Percentiles rank a stretch among this genome's conserved stretches.
Evolutionary conservation across 2,329 filamentous ascomycete genomes (phyloP).

Genomic region (Penicillium sp.): DNA sequence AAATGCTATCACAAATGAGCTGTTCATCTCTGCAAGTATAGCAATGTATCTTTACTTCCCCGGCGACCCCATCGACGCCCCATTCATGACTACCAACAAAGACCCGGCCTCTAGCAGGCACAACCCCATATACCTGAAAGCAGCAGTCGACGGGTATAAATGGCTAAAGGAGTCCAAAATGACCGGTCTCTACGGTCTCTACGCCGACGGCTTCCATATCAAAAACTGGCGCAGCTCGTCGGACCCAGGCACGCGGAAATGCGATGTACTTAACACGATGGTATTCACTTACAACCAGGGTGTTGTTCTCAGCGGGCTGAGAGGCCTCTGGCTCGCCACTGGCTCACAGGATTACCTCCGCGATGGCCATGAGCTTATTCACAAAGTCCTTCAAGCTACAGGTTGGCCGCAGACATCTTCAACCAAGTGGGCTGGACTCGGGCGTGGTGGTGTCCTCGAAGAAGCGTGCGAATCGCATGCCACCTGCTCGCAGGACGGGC

Average conservation of each 20-base stretch:
- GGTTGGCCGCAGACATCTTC: conserved; percentile 61
- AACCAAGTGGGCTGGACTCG: conserved; percentile 70
- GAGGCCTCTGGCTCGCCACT: conserved; percentile 77
- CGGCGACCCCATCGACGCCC: conserved; percentile 71
- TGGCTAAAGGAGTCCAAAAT: conserved; percentile 82
- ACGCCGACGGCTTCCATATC: conserved; percentile 87
- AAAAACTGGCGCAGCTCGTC: conserved; percentile 59
- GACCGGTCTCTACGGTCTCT: conserved; percentile 73
- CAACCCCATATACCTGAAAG: conserved; percentile 67
- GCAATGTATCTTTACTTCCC: conserved; percentile 90
- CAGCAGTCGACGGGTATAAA: conserved; percentile 73
- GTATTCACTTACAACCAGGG: conserved; percentile 97
- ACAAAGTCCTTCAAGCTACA: conserved; percentile 72
- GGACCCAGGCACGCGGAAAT: conserved; percentile 66
- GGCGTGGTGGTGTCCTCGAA: conserved; percentile 76
- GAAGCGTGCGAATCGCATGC: conserved; percentile 76
- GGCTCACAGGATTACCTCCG: conserved; percentile 69
- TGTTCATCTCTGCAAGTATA: conserved; percentile 81
- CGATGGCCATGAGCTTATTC: conserved; percentile 77
- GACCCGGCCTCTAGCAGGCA: conserved; percentile 38
- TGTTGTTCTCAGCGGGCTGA: conserved; percentile 77
- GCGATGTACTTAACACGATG: conserved; percentile 81
- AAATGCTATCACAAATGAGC: conserved; percentile 92
- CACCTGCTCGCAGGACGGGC: conserved; percentile 76
- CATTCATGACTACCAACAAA: conserved; percentile 52